phyloP scores from a whole-genome alignment of 495 filamentous ascomycete genomes.

The Barbatosphaeria neglecta region DNA sequence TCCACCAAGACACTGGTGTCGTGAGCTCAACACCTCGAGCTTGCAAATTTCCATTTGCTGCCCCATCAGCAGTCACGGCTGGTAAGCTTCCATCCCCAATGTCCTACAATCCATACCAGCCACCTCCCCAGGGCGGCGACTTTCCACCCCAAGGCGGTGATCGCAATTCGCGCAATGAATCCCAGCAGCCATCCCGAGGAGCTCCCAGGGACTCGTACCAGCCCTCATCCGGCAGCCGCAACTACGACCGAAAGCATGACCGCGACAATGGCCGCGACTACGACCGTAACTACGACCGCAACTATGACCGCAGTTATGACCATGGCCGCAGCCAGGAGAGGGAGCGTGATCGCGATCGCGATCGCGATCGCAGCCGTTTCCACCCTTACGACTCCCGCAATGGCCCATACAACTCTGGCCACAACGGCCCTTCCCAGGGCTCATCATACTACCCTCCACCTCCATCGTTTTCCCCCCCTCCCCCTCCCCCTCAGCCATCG shows the following conservation, averaged over 20 bases:
- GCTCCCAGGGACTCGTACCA: constrained; percentile 1
- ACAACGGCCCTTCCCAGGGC: not conserved
- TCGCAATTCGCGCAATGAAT: not conserved
- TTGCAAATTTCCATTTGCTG: too few species aligned
- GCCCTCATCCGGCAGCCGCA: too few species aligned
- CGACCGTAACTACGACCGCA: too few species aligned
- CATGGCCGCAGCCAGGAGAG: constrained; percentile 4
- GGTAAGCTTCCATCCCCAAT: not conserved
- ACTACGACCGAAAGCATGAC: too few species aligned
- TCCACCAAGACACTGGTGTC: too few species aligned
- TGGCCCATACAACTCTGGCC: not conserved
- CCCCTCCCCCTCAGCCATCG: not conserved
- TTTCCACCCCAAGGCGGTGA: not conserved
- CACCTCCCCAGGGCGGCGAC: not conserved
- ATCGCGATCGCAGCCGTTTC: constrained; percentile 1
- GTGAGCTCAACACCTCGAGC: too few species aligned
- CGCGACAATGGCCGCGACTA: too few species aligned
- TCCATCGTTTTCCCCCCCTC: not conserved
- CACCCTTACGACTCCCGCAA: not conserved
- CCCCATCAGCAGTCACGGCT: constrained; percentile 2
- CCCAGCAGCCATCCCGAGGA: not conserved
- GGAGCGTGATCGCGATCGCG: constrained; percentile 5
- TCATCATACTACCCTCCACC: not conserved
- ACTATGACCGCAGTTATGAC: constrained; percentile 5
- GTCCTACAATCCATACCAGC: not conserved